Evolutionary conservation across 768 basidiomycete genomes (phyloP).

Genomic region (Auricularia sp.): DNA sequence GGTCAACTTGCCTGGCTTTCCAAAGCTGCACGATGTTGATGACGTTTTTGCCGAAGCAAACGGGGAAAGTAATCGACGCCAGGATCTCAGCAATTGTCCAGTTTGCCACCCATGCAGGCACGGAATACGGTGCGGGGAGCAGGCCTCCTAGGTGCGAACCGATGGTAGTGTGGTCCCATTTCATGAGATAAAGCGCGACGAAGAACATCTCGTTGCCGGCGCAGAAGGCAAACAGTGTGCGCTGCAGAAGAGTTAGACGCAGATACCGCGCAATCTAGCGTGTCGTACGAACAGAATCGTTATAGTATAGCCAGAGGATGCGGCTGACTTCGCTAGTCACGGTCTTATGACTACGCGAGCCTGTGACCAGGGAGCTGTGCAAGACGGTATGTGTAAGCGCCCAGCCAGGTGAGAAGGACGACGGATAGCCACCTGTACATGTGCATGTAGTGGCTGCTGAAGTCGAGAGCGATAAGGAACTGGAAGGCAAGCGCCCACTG

Average conservation of each 20-base stretch:
- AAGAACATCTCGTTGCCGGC: conserved; percentile 95
- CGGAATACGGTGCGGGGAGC: conserved; percentile 7
- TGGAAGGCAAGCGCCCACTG: conserved; percentile 79
- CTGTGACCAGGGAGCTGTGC: conserved; percentile 83
- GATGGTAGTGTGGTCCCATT: conserved; percentile 68
- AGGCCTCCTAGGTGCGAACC: conserved; percentile 27
- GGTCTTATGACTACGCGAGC: conserved; percentile 84
- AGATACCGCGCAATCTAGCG: not conserved
- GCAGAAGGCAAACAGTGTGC: conserved; percentile 83
- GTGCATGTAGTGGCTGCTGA: conserved; percentile 98
- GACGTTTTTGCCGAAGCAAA: conserved; percentile 76
- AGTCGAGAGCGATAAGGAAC: conserved; percentile 92
- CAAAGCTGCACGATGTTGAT: conserved; percentile 95
- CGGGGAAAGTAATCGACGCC: conserved; percentile 49
- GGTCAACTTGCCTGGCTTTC: conserved; percentile 59
- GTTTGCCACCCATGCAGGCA: conserved; percentile 15
- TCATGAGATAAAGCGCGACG: conserved; percentile 87
- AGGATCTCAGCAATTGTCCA: conserved; percentile 72
- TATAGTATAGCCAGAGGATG: conserved; percentile 90
- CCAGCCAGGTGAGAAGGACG: not conserved
- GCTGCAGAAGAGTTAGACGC: conserved; percentile 31
- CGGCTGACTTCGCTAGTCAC: conserved; percentile 88
- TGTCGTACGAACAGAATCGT: conserved; percentile 59
- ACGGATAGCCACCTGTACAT: conserved; percentile 80
- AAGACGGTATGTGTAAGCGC: not conserved